Percentiles rank a stretch among this genome's conserved stretches.
Conservation (phyloP, 805 yeast species). For the Huiozyma naganishii region DNA sequence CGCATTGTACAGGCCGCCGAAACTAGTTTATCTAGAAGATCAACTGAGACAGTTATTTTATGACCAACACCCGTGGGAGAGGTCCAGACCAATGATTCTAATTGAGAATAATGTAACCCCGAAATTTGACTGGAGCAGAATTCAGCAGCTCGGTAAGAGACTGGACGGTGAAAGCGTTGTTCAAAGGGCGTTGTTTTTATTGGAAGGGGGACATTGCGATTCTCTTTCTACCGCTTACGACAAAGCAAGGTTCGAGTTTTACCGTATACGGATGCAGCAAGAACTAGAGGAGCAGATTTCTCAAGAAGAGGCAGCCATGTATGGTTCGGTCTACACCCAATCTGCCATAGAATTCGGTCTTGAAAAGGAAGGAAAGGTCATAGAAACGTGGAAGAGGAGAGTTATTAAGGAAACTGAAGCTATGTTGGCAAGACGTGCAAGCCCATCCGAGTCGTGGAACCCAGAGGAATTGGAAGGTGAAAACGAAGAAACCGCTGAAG, state of each 20-base stretch:
- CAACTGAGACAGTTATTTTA: constrained; percentile 71
- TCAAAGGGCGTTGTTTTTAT: constrained; percentile 54
- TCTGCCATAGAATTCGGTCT: constrained; percentile 59
- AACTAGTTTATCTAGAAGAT: constrained; percentile 44
- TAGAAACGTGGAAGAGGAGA: constrained; percentile 63
- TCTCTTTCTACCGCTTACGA: constrained; percentile 62
- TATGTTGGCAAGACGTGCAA: constrained; percentile 36
- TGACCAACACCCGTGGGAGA: constrained; percentile 96
- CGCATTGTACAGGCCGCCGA: constrained; percentile 20
- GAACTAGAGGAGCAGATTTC: constrained; percentile 64
- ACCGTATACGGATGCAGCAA: constrained; percentile 71
- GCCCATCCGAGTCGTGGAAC: constrained; percentile 24
- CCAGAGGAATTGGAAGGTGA: background rate
- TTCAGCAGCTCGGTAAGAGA: constrained; percentile 61
- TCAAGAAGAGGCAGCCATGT: constrained; percentile 77
- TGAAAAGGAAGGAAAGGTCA: constrained; percentile 55
- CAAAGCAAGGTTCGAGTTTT: constrained; percentile 79
- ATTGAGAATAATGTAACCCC: constrained; percentile 63
- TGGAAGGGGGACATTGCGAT: constrained; percentile 27
- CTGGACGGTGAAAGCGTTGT: constrained; percentile 87
- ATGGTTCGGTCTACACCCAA: constrained; percentile 62
- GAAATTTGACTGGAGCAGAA: constrained; percentile 62
- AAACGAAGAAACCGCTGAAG: constrained; percentile 3
- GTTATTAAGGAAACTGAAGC: constrained; percentile 57
- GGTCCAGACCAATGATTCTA: constrained; percentile 77